A percentile compares a stretch with the other conserved stretches of the same genome.
Evolutionary conservation across 2,329 filamentous ascomycete species (phyloP).

Genomic region (Aspergillus fijiensis): DNA sequence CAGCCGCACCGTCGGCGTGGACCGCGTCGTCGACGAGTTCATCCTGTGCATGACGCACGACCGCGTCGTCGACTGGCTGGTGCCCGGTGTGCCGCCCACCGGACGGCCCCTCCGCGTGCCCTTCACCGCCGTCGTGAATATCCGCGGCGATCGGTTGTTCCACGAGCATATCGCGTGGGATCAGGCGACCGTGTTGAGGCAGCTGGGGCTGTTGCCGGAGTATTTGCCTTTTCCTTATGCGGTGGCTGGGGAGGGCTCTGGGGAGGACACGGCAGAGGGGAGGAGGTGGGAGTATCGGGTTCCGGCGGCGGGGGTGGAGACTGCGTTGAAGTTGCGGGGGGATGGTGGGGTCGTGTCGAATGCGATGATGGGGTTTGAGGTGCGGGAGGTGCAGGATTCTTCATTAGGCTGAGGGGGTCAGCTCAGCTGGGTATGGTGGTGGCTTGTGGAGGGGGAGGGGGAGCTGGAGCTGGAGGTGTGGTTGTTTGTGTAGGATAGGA

Average conservation of each 20-base stretch:
- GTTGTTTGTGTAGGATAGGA: too few relatives aligned
- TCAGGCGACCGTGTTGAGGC: constrained; percentile 61
- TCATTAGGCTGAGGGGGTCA: background rate
- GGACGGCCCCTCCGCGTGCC: constrained; percentile 57
- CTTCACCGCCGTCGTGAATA: constrained; percentile 64
- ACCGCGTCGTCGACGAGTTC: constrained; percentile 72
- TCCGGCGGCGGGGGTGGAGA: constrained; percentile 60
- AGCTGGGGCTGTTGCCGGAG: constrained; percentile 63
- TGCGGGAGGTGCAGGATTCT: constrained; percentile 27
- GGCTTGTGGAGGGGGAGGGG: too few relatives aligned
- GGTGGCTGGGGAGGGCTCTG: constrained; percentile 39
- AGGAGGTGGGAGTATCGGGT: constrained; percentile 59
- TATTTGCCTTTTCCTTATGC: constrained; percentile 64
- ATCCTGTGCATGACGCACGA: constrained; percentile 65
- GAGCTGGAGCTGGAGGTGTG: too few relatives aligned
- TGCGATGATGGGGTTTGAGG: constrained; percentile 51
- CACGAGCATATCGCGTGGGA: constrained; percentile 74
- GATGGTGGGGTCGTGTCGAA: constrained; percentile 55
- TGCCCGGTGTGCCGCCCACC: constrained; percentile 62
- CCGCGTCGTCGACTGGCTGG: constrained; percentile 66
- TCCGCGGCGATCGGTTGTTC: constrained; percentile 66
- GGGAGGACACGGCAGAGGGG: constrained; percentile 35
- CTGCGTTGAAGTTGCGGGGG: constrained; percentile 52
- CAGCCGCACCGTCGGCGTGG: constrained; percentile 68
- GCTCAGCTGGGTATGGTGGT: too few relatives aligned